Conservation (phyloP, 148 eudicot genomes). For the Euryodendron excelsum region DNA sequence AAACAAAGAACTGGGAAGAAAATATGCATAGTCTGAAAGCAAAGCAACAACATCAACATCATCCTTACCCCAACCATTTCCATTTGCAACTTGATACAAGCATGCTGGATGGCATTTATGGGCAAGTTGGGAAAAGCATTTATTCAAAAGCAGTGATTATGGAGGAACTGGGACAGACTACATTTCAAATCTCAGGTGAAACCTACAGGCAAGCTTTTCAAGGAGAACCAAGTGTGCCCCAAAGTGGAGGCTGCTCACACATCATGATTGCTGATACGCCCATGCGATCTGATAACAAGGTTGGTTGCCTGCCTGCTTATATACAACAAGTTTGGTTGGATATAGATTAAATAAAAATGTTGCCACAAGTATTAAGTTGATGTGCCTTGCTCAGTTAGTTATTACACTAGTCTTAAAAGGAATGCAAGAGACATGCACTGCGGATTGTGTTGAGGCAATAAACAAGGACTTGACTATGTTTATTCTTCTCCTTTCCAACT, state of each 20-base stretch:
- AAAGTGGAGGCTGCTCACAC: conserved; percentile 17
- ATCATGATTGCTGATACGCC: background rate
- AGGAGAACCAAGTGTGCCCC: conserved; percentile 7
- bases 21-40: conserved; percentile 17
- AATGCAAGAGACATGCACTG: too few species aligned
- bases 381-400: background rate
- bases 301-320: conserved; percentile 1
- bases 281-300: conserved; percentile 15
- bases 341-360: background rate
- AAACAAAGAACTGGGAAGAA: conserved; percentile 40
- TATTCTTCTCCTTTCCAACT: background rate
- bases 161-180: background rate
- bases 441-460: too few species aligned
- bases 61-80: conserved; percentile 20
- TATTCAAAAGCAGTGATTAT: conserved; percentile 11
- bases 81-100: conserved; percentile 20
- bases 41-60: conserved; percentile 25
- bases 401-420: background rate
- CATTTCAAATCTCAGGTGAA: background rate
- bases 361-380: background rate
- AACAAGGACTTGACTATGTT: background rate
- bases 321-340: background rate
- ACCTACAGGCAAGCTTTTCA: background rate
- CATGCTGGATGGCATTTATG: conserved; percentile 15
- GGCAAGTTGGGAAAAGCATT: background rate